A percentile compares a stretch with the other conserved stretches of the same genome.
Evolutionary conservation across 2,329 filamentous ascomycete species (phyloP).

Genomic region (Alternaria tenuissima): DNA sequence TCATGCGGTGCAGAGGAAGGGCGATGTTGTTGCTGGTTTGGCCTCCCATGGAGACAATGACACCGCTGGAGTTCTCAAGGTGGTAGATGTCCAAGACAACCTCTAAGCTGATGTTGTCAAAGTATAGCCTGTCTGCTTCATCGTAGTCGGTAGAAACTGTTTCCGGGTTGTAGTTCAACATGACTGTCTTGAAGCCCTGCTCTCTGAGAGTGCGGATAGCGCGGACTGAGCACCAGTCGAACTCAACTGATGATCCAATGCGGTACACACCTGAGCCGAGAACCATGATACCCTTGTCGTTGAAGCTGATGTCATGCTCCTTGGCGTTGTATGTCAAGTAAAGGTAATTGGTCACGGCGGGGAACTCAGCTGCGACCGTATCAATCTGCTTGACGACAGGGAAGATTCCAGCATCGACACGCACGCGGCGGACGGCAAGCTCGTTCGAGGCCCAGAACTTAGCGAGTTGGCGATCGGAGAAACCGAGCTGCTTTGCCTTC

Average conservation of each 20-base stretch:
- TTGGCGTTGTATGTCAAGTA: constrained; percentile 95
- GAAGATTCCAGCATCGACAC: constrained; percentile 84
- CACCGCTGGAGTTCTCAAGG: constrained; percentile 80
- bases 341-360: constrained; percentile 92
- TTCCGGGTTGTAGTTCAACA: constrained; percentile 86
- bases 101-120: constrained; percentile 93
- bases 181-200: constrained; percentile 89
- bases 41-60: constrained; percentile 94
- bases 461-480: constrained; percentile 91
- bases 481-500: constrained; percentile 91
- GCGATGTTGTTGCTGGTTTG: constrained; percentile 99
- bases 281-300: constrained; percentile 95
- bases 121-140: constrained; percentile 92
- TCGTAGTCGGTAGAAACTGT: constrained; percentile 88
- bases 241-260: constrained; percentile 97
- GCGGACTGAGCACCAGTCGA: constrained; percentile 98
- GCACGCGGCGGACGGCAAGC: constrained; percentile 81
- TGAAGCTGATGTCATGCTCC: constrained; percentile 82
- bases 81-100: constrained; percentile 93
- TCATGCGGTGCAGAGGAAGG: constrained; percentile 83
- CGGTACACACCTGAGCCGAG: constrained; percentile 95
- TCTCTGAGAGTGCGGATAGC: constrained; percentile 90
- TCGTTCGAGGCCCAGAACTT: constrained; percentile 96
- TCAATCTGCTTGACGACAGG: constrained; percentile 98
- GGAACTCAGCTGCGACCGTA: constrained; percentile 97